Percentiles rank a stretch among this genome's conserved stretches.
These are phyloP conservation scores for Barnettozyma siamensis DNA, from an alignment of 805 yeast species.

Conservation along the genomic window DNA sequence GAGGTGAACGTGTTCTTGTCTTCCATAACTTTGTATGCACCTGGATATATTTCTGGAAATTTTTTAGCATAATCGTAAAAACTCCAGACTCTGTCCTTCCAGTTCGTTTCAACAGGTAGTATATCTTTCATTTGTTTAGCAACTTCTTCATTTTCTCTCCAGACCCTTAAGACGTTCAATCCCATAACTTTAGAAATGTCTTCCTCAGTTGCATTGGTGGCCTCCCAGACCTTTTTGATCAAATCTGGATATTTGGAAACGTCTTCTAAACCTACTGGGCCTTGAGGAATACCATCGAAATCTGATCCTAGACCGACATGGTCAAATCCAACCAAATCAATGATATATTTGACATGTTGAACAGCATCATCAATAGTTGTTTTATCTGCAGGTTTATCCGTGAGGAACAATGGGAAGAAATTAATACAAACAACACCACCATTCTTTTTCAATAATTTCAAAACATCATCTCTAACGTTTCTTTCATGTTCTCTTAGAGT, in stretches of 20 bases:
- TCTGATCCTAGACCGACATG: slow-evolving; percentile 48
- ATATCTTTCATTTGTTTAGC: slow-evolving; percentile 20
- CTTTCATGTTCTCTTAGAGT: slow-evolving; percentile 36
- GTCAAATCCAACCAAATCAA: slow-evolving; percentile 43
- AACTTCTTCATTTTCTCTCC: slow-evolving; percentile 36
- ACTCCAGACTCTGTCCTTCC: slow-evolving; percentile 39
- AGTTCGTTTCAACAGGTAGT: slow-evolving; percentile 32
- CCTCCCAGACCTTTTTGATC: slow-evolving; percentile 29
- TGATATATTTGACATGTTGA: slow-evolving; percentile 38
- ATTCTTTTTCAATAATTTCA: slow-evolving; percentile 32
- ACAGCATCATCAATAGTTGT: slow-evolving; percentile 44
- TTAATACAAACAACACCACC: slow-evolving; percentile 45
- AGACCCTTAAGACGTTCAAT: slow-evolving; percentile 39
- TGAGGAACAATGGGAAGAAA: slow-evolving; percentile 38
- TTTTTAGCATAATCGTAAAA: slow-evolving; percentile 30
- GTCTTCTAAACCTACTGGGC: slow-evolving; percentile 48
- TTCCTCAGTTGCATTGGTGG: slow-evolving; percentile 37
- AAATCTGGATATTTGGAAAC: slow-evolving; percentile 50
- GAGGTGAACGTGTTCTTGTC: slow-evolving; percentile 4
- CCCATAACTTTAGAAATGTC: slow-evolving; percentile 41
- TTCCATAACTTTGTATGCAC: slow-evolving; percentile 17
- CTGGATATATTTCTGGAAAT: slow-evolving; percentile 37
- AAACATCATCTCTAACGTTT: slow-evolving; percentile 44
- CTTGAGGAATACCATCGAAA: slow-evolving; percentile 46
- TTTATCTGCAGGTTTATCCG: slow-evolving; percentile 9